Conservation (phyloP, 805 yeast species). For the Cyberlindnera saturnus region DNA sequence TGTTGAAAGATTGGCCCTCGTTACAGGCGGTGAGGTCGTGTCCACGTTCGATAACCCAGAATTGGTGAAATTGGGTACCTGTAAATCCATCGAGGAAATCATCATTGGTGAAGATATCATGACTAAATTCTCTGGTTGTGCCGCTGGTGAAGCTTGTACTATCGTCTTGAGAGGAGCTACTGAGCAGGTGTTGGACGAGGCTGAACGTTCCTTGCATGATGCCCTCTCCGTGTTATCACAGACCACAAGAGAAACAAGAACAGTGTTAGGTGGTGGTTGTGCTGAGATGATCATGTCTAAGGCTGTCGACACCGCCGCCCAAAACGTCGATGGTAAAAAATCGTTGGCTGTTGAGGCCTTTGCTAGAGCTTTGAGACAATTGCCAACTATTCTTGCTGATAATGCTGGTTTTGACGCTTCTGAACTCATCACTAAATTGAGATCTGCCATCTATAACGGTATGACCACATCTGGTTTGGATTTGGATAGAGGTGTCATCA, state of each 20-base stretch:
- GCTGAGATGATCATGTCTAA: slow-evolving; percentile 91
- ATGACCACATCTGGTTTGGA: slow-evolving; percentile 89
- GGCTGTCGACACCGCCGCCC: slow-evolving; percentile 97
- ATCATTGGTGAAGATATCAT: slow-evolving; percentile 89
- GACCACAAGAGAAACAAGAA: slow-evolving; percentile 87
- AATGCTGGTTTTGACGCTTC: slow-evolving; percentile 96
- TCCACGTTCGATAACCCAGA: slow-evolving; percentile 95
- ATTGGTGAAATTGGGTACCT: slow-evolving; percentile 76
- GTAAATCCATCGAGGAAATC: slow-evolving; percentile 86
- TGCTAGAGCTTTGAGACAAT: slow-evolving; percentile 88
- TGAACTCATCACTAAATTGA: slow-evolving; percentile 82
- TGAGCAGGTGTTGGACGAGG: slow-evolving; percentile 92
- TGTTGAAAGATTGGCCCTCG: slow-evolving; percentile 91
- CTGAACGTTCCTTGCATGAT: slow-evolving; percentile 94
- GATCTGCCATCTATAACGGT: slow-evolving; percentile 84
- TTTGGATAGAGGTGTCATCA: slow-evolving; percentile 74
- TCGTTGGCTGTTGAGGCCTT: slow-evolving; percentile 92
- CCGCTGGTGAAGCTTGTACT: slow-evolving; percentile 94
- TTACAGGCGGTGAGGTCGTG: slow-evolving; percentile 97
- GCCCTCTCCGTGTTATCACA: slow-evolving; percentile 93
- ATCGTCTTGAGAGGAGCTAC: slow-evolving; percentile 96
- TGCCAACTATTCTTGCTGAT: slow-evolving; percentile 93
- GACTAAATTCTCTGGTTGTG: slow-evolving; percentile 91
- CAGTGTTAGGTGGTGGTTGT: slow-evolving; percentile 85
- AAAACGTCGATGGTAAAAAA: slow-evolving; percentile 87